Percentiles rank a stretch among this genome's conserved stretches.
Conservation (phyloP, 179 eudicot species). For the Corrigiola litoralis region DNA sequence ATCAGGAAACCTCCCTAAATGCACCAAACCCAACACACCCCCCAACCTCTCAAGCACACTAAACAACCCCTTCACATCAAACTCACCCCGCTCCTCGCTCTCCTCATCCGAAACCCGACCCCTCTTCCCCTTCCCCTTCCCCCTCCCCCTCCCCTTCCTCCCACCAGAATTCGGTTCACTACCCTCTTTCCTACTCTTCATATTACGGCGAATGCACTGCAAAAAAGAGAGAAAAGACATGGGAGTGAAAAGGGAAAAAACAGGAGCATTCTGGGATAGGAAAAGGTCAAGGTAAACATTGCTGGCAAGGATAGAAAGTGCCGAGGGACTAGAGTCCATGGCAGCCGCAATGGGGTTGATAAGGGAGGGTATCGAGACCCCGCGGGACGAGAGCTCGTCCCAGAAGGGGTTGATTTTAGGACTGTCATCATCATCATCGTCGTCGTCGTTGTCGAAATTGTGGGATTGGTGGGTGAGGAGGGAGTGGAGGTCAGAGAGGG, state of each 20-base stretch:
- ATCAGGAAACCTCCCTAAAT: slow-evolving; percentile 85
- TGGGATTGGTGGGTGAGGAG: slow-evolving; percentile 39
- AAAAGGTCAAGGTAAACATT: slow-evolving; percentile 60
- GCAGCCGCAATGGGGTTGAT: slow-evolving; percentile 46
- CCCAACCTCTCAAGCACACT: slow-evolving; percentile 56
- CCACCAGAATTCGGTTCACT: slow-evolving; percentile 9
- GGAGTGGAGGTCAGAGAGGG: slow-evolving; percentile 52
- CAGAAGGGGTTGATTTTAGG: slow-evolving; percentile 31
- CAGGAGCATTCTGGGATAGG: slow-evolving; percentile 67
- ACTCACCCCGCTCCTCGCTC: slow-evolving; percentile 38
- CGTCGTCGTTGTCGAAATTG: slow-evolving; percentile 20
- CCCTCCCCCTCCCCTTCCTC: slow-evolving; percentile 14
- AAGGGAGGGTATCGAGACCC: slow-evolving; percentile 39
- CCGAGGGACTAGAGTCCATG: slow-evolving; percentile 55
- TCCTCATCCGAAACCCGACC: background rate
- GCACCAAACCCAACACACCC: slow-evolving; percentile 56
- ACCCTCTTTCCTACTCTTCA: slow-evolving; percentile 33
- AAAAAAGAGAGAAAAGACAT: slow-evolving; percentile 73
- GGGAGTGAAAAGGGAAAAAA: slow-evolving; percentile 75
- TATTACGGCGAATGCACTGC: slow-evolving; percentile 49
- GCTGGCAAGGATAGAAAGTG: slow-evolving; percentile 50
- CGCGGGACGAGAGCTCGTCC: slow-evolving; percentile 45
- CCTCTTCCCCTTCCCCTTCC: slow-evolving; percentile 14
- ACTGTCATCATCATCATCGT: slow-evolving; percentile 12
- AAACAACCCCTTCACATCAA: slow-evolving; percentile 54